Percentiles rank a stretch among this genome's conserved stretches.
These are phyloP conservation scores for Musa schizocarpa DNA, from an alignment of 176 grass and related monocot genomes.

Conservation along the genomic window DNA sequence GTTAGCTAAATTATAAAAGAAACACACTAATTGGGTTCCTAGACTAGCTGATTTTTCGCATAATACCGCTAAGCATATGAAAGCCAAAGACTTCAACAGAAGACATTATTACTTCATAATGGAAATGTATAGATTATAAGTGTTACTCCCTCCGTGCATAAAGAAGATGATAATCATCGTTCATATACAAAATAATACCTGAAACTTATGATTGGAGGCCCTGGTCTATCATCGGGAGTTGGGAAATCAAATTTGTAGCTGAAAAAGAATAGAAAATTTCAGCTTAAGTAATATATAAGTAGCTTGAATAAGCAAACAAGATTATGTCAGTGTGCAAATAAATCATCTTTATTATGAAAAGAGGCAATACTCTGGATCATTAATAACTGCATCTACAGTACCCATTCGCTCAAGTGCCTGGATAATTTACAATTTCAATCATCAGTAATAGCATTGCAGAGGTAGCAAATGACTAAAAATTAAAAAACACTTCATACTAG, in stretches of 20 bases:
- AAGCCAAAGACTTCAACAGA: not conserved
- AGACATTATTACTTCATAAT: no score
- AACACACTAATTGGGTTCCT: not conserved
- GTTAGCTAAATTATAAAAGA: not conserved
- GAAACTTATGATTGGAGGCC: slow-evolving; percentile 97
- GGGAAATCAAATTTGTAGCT: slow-evolving; percentile 99
- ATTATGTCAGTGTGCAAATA: slow-evolving; percentile 16
- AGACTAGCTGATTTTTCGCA: not conserved
- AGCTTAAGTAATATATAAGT: slow-evolving; percentile 13
- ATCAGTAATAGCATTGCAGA: slow-evolving; percentile 20
- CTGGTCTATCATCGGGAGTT: slow-evolving; percentile 83
- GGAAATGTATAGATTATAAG: no score
- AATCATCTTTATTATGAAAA: slow-evolving; percentile 15
- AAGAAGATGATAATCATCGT: not conserved
- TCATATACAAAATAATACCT: slow-evolving; percentile 42
- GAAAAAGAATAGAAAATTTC: slow-evolving; percentile 27
- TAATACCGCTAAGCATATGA: not conserved
- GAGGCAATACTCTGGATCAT: slow-evolving; percentile 81
- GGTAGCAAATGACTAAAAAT: not conserved
- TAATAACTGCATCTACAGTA: slow-evolving; percentile 78
- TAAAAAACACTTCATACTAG: not conserved
- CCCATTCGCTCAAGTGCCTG: slow-evolving; percentile 94
- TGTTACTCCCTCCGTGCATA: no score
- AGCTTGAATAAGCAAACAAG: not conserved
- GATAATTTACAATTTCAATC: slow-evolving; percentile 14